Percentiles rank a stretch among this genome's conserved stretches.
phyloP scores from a whole-genome alignment of 139 green algal species.

The Chlorella sp. region DNA sequence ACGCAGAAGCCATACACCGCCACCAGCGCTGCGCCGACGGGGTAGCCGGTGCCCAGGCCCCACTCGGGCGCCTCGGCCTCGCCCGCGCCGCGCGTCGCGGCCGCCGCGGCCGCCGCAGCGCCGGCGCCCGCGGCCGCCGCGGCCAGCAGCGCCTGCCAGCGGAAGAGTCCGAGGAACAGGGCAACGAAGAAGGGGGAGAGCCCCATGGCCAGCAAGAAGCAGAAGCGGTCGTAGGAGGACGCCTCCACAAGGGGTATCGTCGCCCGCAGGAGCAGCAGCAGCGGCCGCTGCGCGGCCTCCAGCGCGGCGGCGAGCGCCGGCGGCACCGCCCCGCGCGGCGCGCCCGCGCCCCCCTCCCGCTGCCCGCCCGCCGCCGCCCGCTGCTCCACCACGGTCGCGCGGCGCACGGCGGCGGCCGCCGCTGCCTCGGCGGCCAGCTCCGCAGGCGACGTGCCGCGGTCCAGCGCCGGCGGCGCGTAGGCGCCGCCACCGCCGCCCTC shows the following conservation, averaged over 20 bases:
- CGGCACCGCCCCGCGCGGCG: too few relatives aligned
- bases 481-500: too few relatives aligned
- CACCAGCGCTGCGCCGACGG: conserved; percentile 56
- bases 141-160: background rate
- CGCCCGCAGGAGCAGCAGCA: conserved; percentile 27
- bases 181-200: conserved; percentile 47
- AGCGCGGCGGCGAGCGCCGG: background rate
- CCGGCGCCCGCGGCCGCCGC: background rate
- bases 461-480: too few relatives aligned
- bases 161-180: conserved; percentile 28
- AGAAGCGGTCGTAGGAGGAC: conserved; percentile 61
- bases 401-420: background rate
- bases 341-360: background rate
- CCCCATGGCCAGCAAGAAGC: conserved; percentile 58
- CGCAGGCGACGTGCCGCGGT: too few relatives aligned
- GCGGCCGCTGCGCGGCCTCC: conserved; percentile 8
- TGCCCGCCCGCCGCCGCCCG: background rate
- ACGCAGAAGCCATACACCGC: conserved; percentile 72
- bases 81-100: conserved; percentile 1
- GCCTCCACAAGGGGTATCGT: conserved; percentile 51
- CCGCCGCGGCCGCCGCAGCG: background rate
- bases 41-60: conserved; percentile 27
- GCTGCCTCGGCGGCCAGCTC: background rate
- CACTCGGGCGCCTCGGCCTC: conserved; percentile 24
- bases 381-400: background rate